phyloP scores from a whole-genome alignment of 2,329 filamentous ascomycete species.

The Dactylella cylindrospora region DNA sequence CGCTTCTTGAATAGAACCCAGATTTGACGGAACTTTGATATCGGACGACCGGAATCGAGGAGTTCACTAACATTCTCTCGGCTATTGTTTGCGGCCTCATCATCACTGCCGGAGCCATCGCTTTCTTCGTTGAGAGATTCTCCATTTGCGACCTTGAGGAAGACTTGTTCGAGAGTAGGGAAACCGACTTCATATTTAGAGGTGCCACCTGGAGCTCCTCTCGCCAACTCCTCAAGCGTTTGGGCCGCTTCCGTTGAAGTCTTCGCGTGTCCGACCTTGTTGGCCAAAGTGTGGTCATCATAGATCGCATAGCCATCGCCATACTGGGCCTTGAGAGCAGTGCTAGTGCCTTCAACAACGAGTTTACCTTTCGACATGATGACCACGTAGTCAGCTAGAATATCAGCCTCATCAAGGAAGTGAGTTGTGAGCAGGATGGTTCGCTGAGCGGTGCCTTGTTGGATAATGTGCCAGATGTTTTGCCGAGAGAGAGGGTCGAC shows the following conservation, averaged over 20 bases:
- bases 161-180: constrained; percentile 90
- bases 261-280: constrained; percentile 60
- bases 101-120: constrained; percentile 10
- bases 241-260: constrained; percentile 69
- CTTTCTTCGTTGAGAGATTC: constrained; percentile 37
- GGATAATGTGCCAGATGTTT: constrained; percentile 91
- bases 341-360: constrained; percentile 79
- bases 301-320: constrained; percentile 84
- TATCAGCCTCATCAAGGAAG: constrained; percentile 88
- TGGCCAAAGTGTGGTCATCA: constrained; percentile 61
- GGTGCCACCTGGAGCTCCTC: constrained; percentile 57
- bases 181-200: constrained; percentile 81
- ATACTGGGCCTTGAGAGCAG: constrained; percentile 77
- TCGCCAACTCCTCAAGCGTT: constrained; percentile 70
- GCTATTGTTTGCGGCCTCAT: constrained; percentile 57
- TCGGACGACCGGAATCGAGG: constrained; percentile 68
- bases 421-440: constrained; percentile 90
- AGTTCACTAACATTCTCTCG: constrained; percentile 46
- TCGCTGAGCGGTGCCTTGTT: constrained; percentile 76
- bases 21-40: constrained; percentile 70
- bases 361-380: constrained; percentile 82
- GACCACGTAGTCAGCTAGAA: constrained; percentile 83
- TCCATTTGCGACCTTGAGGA: constrained; percentile 69
- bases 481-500: constrained; percentile 81
- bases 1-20: constrained; percentile 77